Evolutionary conservation across 352 stramenopile genomes (phyloP), one percentile per base, ranked within the genome.

Genomic region (Pythium diclinum): DNA sequence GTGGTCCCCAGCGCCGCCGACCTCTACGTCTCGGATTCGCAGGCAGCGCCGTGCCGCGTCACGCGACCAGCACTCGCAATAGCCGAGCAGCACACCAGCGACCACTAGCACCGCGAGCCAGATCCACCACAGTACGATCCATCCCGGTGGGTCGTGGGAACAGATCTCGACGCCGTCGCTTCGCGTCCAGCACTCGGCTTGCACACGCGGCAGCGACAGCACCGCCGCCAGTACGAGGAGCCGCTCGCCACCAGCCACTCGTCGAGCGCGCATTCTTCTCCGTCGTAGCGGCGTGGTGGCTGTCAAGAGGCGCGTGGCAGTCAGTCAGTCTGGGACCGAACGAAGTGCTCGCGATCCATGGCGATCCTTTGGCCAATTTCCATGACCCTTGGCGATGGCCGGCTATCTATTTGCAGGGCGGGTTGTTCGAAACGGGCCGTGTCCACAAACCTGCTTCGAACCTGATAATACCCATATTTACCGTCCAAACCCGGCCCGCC

Each of bases 121-220:
- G 67, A 89, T 78, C 83, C 83, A 91, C 77, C 79, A 88, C 40
- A 78, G 65, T 28, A 73, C 66, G 52, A 81, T 60, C 68, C 80
- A 79, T 10, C 72, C 77, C 7, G 73, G 56, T 11, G 73, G 70
- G 17, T 91, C 83, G 3, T 73, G 56, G 9, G 74, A 68, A 53
- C 83, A 91, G 63, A 91, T 75, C 61, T 85, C 73, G 11, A 74
- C 65, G 55, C 80, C 83, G 44, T 88, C 78, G 51, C 66, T 72
- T 46, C 73, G 73, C 33, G 59, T 73, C 83, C 83, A 89, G 72
- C 83, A 91, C 49, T 91, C 79, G 42, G 69, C 79, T 44, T 30
- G 28, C 8, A 54, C 61, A 6, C 13, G 11, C 28, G 48, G 3
- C 13, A 56, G 21, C 6, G 21, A 25, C 5, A 63, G 49, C 13